phyloP scores from a whole-genome alignment of 1,284 basidiomycete species.

The Boletus albobrunnescens region DNA sequence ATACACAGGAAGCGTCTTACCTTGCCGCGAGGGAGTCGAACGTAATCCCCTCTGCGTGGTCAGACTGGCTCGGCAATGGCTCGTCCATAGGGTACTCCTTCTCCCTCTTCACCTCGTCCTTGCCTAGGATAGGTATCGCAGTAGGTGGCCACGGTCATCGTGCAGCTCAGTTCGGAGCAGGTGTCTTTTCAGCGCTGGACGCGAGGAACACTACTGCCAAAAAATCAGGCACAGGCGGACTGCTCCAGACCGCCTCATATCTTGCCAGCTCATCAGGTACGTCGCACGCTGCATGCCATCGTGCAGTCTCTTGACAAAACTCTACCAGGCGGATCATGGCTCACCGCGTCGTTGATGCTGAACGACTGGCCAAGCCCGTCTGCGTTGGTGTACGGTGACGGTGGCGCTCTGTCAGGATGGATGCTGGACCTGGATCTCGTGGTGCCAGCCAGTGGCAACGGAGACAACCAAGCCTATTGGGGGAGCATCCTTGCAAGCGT shows the following conservation, averaged over 20 bases:
- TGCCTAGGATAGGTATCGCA: conserved; percentile 54
- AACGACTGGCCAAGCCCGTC: conserved; percentile 55
- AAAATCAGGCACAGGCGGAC: conserved; percentile 56
- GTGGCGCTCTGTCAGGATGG: conserved; percentile 49
- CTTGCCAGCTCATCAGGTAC: conserved; percentile 58
- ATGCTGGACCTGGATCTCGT: conserved; percentile 53
- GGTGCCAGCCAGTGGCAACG: conserved; percentile 49
- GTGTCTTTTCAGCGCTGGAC: conserved; percentile 55
- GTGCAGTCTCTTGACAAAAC: neutral
- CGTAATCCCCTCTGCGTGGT: conserved; percentile 50
- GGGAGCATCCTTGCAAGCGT: conserved; percentile 58
- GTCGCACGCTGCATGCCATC: conserved; percentile 5
- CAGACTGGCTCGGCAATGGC: conserved; percentile 54
- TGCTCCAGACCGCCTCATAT: conserved; percentile 63
- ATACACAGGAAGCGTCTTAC: conserved; percentile 48
- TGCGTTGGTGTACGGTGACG: conserved; percentile 55
- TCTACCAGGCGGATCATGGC: conserved; percentile 59
- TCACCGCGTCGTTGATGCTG: conserved; percentile 51
- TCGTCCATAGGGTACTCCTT: conserved; percentile 51
- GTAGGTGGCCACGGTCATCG: conserved; percentile 59
- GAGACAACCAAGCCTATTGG: conserved; percentile 53
- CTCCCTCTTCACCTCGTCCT: conserved; percentile 36
- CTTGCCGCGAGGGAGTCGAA: conserved; percentile 40
- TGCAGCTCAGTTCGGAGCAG: conserved; percentile 58
- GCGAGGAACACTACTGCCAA: conserved; percentile 54